Conservation (phyloP, 1,284 basidiomycete genomes). For the Ceratobasidium sp. region DNA sequence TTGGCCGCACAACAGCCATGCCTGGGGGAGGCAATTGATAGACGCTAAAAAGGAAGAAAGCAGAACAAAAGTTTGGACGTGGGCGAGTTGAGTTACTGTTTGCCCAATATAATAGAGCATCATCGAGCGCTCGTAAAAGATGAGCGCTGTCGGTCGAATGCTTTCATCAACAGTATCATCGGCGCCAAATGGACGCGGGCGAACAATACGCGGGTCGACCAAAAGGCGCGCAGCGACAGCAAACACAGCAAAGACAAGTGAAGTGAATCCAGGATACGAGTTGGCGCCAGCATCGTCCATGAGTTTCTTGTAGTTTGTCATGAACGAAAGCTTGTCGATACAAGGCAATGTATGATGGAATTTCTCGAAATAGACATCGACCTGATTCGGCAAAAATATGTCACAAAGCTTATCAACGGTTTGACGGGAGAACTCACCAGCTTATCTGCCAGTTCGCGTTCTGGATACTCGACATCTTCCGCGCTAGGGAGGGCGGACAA, state of each 20-base stretch:
- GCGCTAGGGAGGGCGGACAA: slow-evolving; percentile 82
- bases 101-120: slow-evolving; percentile 89
- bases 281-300: slow-evolving; percentile 71
- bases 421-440: slow-evolving; percentile 61
- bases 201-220: slow-evolving; percentile 67
- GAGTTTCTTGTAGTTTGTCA: slow-evolving; percentile 72
- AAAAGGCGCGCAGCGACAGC: slow-evolving; percentile 82
- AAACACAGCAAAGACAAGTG: slow-evolving; percentile 83
- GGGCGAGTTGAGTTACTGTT: slow-evolving; percentile 76
- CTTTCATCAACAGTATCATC: slow-evolving; percentile 28
- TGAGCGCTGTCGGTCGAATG: slow-evolving; percentile 75
- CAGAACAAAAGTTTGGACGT: slow-evolving; percentile 88
- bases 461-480: slow-evolving; percentile 88
- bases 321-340: slow-evolving; percentile 82
- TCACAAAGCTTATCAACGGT: slow-evolving; percentile 25
- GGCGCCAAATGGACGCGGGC: slow-evolving; percentile 31
- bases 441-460: slow-evolving; percentile 82
- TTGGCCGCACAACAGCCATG: slow-evolving; percentile 89
- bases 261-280: slow-evolving; percentile 74
- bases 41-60: slow-evolving; percentile 90
- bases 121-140: slow-evolving; percentile 88
- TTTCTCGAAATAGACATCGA: slow-evolving; percentile 83
- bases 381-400: slow-evolving; percentile 58
- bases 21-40: slow-evolving; percentile 89
- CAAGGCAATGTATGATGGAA: slow-evolving; percentile 88